These are phyloP conservation scores for Pezicula carpinea DNA, from an alignment of 2,329 filamentous ascomycete species.

Conservation along the genomic window DNA sequence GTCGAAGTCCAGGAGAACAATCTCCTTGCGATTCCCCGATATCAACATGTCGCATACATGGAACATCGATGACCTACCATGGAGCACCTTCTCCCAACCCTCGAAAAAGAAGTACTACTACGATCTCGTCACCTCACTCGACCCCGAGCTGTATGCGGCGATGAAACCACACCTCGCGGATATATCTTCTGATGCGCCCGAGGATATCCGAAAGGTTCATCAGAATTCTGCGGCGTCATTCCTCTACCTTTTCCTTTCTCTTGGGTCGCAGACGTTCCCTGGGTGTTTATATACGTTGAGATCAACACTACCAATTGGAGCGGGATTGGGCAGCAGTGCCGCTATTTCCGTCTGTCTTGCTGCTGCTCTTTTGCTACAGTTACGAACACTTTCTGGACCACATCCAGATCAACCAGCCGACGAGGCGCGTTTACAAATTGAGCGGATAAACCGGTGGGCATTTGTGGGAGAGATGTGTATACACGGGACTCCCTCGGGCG, in stretches of 20 bases:
- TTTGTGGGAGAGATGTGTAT: conserved; percentile 97
- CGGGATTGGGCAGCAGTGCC: conserved; percentile 89
- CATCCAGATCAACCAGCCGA: conserved; percentile 85
- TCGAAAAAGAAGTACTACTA: conserved; percentile 95
- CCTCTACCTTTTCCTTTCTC: conserved; percentile 86
- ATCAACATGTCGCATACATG: conserved; percentile 86
- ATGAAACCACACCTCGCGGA: conserved; percentile 72
- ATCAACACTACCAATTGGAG: conserved; percentile 89
- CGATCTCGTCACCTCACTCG: conserved; percentile 77
- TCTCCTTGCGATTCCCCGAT: conserved; percentile 86
- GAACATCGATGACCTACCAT: conserved; percentile 89
- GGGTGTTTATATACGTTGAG: conserved; percentile 86
- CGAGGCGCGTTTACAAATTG: conserved; percentile 85
- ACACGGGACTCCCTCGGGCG: conserved; percentile 91
- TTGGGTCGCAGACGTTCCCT: conserved; percentile 74
- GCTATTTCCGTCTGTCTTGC: conserved; percentile 88
- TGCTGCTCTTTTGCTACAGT: conserved; percentile 78
- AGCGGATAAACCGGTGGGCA: conserved; percentile 96
- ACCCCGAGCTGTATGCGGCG: conserved; percentile 74
- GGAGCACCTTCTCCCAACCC: conserved; percentile 73
- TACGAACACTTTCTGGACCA: conserved; percentile 81
- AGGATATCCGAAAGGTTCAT: conserved; percentile 78
- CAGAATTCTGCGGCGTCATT: conserved; percentile 78
- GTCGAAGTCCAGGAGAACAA: conserved; percentile 84
- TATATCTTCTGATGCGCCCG: conserved; percentile 63